These are phyloP conservation scores for Leucogyrophana mollusca DNA, from an alignment of 768 basidiomycete species.

Conservation along the genomic window DNA sequence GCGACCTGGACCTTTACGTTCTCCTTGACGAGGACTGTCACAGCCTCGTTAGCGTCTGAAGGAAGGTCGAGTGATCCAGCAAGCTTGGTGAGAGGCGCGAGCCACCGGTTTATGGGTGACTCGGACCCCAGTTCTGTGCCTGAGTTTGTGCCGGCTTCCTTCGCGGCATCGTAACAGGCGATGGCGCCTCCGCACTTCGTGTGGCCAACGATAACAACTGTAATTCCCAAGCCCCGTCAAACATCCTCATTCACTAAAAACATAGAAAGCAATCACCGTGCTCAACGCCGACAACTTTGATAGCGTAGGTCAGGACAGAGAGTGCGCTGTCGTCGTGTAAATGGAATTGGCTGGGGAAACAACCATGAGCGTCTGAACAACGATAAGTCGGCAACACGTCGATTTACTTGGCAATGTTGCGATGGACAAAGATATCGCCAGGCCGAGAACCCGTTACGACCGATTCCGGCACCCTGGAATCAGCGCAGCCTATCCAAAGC, in stretches of 20 bases:
- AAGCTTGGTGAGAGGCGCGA: slow-evolving; percentile 62
- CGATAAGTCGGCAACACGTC: not conserved
- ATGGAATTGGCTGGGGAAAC: slow-evolving; percentile 61
- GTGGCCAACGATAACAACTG: slow-evolving; percentile 84
- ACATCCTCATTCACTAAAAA: slow-evolving; percentile 14
- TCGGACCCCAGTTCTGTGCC: slow-evolving; percentile 29
- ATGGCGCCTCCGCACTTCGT: slow-evolving; percentile 77
- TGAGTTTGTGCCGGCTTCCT: slow-evolving; percentile 25
- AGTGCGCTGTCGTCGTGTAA: slow-evolving; percentile 67
- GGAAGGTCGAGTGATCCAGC: slow-evolving; percentile 42
- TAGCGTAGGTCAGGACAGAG: slow-evolving; percentile 73
- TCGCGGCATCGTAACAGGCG: slow-evolving; percentile 50
- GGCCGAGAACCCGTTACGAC: slow-evolving; percentile 72
- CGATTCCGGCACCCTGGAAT: slow-evolving; percentile 86
- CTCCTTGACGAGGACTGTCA: slow-evolving; percentile 52
- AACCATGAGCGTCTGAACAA: not conserved
- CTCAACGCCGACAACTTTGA: slow-evolving; percentile 66
- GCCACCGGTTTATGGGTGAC: slow-evolving; percentile 66
- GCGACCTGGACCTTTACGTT: slow-evolving; percentile 59
- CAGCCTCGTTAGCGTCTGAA: slow-evolving; percentile 33
- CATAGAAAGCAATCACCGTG: slow-evolving; percentile 61
- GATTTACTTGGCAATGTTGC: slow-evolving; percentile 86
- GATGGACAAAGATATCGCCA: slow-evolving; percentile 85
- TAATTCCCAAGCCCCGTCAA: slow-evolving; percentile 28
- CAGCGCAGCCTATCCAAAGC: slow-evolving; percentile 83